phyloP scores from a whole-genome alignment of 2,329 filamentous ascomycete species.

The Penicillium verrucosum region DNA sequence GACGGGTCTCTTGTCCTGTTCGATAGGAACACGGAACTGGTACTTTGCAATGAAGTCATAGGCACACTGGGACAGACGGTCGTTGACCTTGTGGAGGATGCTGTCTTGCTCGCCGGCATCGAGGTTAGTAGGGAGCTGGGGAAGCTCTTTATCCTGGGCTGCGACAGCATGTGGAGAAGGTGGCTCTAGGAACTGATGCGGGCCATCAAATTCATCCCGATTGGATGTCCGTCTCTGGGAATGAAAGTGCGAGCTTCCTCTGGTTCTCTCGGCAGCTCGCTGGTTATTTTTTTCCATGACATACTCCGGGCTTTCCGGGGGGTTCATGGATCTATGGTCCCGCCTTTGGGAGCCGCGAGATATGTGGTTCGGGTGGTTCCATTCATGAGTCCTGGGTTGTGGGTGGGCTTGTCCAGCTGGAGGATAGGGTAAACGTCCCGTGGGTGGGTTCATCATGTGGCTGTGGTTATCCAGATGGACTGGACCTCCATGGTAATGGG shows the following conservation, averaged over 20 bases:
- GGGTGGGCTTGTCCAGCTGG: slow-evolving; percentile 31
- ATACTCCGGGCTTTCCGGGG: slow-evolving; percentile 36
- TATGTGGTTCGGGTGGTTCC: slow-evolving; percentile 32
- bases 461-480: slow-evolving; percentile 28
- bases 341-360: slow-evolving; percentile 32
- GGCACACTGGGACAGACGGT: slow-evolving; percentile 77
- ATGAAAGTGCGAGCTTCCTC: slow-evolving; percentile 35
- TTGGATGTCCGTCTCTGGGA: slow-evolving; percentile 70
- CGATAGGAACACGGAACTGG: slow-evolving; percentile 82
- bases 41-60: slow-evolving; percentile 91
- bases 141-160: slow-evolving; percentile 74
- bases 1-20: slow-evolving; percentile 75
- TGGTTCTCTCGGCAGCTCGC: slow-evolving; percentile 31
- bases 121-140: slow-evolving; percentile 77
- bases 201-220: slow-evolving; percentile 85
- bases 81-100: slow-evolving; percentile 76
- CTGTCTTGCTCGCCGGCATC: slow-evolving; percentile 80
- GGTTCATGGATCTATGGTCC: slow-evolving; percentile 32
- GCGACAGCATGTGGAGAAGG: slow-evolving; percentile 69
- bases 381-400: slow-evolving; percentile 33
- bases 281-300: slow-evolving; percentile 37
- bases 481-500: slow-evolving; percentile 30
- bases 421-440: slow-evolving; percentile 30
- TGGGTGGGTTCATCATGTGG: slow-evolving; percentile 28
- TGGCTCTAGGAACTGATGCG: slow-evolving; percentile 74